Base-by-base conservation (phyloP, 2,329 filamentous ascomycete species). In the Stemphylium beticola region DNA sequence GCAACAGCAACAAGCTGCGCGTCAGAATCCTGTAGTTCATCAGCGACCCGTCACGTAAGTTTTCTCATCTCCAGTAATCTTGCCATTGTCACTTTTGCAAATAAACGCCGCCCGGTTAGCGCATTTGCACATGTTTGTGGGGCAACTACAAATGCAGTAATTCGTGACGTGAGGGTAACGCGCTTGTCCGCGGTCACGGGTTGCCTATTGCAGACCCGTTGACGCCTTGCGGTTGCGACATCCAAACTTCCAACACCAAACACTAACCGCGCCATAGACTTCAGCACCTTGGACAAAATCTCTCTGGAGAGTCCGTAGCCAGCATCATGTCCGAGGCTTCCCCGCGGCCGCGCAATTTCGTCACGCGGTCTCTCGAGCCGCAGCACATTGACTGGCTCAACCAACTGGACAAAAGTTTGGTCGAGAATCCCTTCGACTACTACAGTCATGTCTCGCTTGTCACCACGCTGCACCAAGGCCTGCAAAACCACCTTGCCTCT, bases 311-410 rank as follows among this genome's bases (percentile, higher is more conserved):
- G 39, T 80, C 78, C 10, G 70, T 78, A 22, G 74, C 74, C 39
- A 79, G 81, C 58, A 72, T 80, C 57, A 82, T 82, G 79, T 74
- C 77, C 3, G 80, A 82, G 50, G 68, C 74, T 10, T 77, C 79
- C 9, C 72, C 78, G 3, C 72, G 75, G 57, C 75, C 78, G 26
- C 77, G 79, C 49, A 73, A 66, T 53, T 79, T 79, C 62, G 70
- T 69, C 1, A 77, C 78, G 2, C 66, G 64, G 17, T 77, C 77
- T 3, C 67, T 82, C 8, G 77, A 78, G 15, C 73, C 76, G 22
- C 68, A 69, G 20, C 79, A 80, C 47, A 74, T 77, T 26, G 73
- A 78, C 32, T 74, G 73, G 34, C 73, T 82, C n/a, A 74, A 69
- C 6, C 75, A 79, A 34, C 68, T 82, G 29, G 75, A 78, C 33